These are phyloP conservation scores for Cenchrus fungigraminus DNA, from an alignment of 176 grass and related monocot genomes.

Conservation along the genomic window DNA sequence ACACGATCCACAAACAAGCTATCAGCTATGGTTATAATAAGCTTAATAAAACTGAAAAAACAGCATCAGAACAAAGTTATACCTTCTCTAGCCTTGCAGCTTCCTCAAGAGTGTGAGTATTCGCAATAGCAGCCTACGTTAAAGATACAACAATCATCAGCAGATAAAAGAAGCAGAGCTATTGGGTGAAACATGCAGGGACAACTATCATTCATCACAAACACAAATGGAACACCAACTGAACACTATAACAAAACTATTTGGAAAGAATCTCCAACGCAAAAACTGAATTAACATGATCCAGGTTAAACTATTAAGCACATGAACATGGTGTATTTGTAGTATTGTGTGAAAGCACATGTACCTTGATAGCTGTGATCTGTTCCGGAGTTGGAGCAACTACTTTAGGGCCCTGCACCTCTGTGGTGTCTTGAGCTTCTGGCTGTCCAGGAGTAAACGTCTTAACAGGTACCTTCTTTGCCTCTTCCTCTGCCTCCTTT, in stretches of 20 bases:
- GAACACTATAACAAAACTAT: neutral
- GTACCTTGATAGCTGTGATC: conserved; percentile 99
- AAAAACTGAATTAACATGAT: neutral
- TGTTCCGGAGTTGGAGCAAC: conserved; percentile 88
- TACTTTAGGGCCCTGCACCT: conserved; percentile 70
- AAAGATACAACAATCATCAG: conserved; percentile 20
- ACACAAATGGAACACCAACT: neutral
- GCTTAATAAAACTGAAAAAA: neutral
- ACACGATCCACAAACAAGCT: neutral
- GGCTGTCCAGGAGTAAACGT: conserved; percentile 67
- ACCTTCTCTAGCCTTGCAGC: conserved; percentile 96
- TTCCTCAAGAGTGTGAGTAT: conserved; percentile 97
- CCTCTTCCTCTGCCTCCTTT: conserved; percentile 93
- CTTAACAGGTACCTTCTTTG: conserved; percentile 84
- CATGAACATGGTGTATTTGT: neutral
- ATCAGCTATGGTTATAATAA: neutral
- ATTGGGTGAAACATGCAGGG: neutral
- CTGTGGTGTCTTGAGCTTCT: conserved; percentile 45
- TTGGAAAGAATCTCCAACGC: neutral
- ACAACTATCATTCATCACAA: neutral
- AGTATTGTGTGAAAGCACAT: neutral
- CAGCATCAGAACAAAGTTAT: neutral
- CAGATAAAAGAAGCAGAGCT: neutral
- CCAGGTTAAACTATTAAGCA: neutral
- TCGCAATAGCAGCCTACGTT: conserved; percentile 79